Evolutionary conservation across 73 alveolate genomes (phyloP), one percentile per base, ranked within the genome.

Genomic region (Tetrahymena malaccensis): DNA sequence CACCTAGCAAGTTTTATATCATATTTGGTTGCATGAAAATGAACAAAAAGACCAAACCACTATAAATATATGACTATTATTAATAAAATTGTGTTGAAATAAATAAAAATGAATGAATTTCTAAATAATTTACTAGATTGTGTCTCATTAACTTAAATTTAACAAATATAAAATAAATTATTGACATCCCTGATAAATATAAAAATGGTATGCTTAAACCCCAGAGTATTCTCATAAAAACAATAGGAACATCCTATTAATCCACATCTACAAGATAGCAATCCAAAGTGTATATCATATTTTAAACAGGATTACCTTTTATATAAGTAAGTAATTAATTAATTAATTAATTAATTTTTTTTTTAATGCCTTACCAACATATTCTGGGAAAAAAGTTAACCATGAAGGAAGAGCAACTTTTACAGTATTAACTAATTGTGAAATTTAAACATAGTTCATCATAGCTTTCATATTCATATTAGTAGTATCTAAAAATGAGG

Each of bases 221-320:
- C 96, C 96, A 94, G 16, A 94, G 35, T 43, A 44, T 83, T 85
- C 96, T 94, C 43, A 94, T 38, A 33, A 85, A 94, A 37, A 94
- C 43, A 1, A 94, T 93, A n/a, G 93, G 89, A 22, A 70, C 25
- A 27, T 70, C 84, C 4, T 85, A 43, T 8, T 94, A 83, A 34
- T 83, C 31, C 3, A 83, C 56, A 33, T 84, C 21, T 34, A 34
- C 85, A 35, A 94, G 70, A 43, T 85, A 94, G 27, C 96, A 94
- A 43, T 94, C 96, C 33, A 94, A 34, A 0, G 95, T 43, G 43
- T 94, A 94, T 38, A 94, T 94, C 94, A 94, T 83, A 12, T 94
- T 40, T 37, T 94, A 84, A 19, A 94, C 93, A 43, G 96, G 96
- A 25, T 50, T 84, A 12, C 96, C 96, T 43, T 50, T 50, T 50